These are phyloP conservation scores for Hibiscus tridactylites DNA, from an alignment of 345 rosid species.

Conservation along the genomic window DNA sequence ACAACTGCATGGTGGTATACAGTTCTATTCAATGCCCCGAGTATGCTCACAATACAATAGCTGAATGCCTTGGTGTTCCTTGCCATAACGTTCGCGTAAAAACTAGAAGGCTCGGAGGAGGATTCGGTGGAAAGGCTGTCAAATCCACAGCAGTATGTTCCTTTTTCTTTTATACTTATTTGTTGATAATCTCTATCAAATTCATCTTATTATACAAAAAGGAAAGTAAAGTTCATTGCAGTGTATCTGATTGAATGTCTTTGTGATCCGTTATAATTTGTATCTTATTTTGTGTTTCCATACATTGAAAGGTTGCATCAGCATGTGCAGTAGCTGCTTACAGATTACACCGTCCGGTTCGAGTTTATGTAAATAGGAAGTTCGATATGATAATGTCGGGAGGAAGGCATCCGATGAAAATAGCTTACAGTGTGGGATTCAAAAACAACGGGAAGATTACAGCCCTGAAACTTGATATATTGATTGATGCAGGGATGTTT, in stretches of 20 bases:
- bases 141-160: constrained; percentile 63
- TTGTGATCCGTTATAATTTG: background rate
- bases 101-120: constrained; percentile 89
- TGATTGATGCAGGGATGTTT: constrained; percentile 53
- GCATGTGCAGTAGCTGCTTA: constrained; percentile 78
- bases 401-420: constrained; percentile 88
- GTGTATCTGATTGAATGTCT: background rate
- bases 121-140: constrained; percentile 74
- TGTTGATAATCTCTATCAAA: background rate
- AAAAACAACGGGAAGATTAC: constrained; percentile 75
- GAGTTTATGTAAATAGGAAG: constrained; percentile 57
- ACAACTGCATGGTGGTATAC: constrained; percentile 55
- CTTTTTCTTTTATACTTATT: background rate
- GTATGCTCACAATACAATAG: constrained; percentile 37
- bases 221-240: background rate
- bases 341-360: constrained; percentile 54
- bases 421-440: constrained; percentile 76
- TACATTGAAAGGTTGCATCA: constrained; percentile 47
- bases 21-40: constrained; percentile 69
- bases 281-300: background rate
- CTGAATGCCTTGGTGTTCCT: constrained; percentile 72
- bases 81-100: constrained; percentile 70
- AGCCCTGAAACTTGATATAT: constrained; percentile 45
- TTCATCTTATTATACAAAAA: background rate
- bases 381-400: constrained; percentile 82